phyloP scores from a whole-genome alignment of 192 early-diverging fungal species.

The Coemansia sp. region DNA sequence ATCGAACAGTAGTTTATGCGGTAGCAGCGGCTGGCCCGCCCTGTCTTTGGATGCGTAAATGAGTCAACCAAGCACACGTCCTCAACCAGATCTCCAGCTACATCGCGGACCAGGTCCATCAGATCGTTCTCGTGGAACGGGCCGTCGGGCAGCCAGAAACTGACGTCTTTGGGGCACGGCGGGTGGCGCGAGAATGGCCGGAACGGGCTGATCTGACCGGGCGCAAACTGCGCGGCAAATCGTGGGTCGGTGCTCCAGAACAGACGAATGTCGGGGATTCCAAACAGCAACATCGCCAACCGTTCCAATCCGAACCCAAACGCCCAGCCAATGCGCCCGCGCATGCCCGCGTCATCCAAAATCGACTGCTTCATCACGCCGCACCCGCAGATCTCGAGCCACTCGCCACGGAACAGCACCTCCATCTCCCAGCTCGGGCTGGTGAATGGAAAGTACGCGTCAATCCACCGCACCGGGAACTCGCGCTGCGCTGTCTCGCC shows the following conservation, averaged over 20 bases:
- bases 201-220: constrained; percentile 68
- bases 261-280: constrained; percentile 91
- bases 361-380: constrained; percentile 88
- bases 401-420: constrained; percentile 85
- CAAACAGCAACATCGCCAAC: constrained; percentile 93
- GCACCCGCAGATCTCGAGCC: constrained; percentile 92
- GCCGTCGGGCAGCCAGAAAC: constrained; percentile 71
- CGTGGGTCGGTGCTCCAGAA: constrained; percentile 91
- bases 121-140: constrained; percentile 91
- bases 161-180: constrained; percentile 90
- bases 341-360: constrained; percentile 61
- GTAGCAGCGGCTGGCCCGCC: constrained; percentile 79
- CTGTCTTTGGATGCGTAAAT: constrained; percentile 84
- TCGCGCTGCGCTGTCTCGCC: not conserved
- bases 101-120: constrained; percentile 84
- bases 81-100: constrained; percentile 91
- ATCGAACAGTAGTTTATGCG: constrained; percentile 94
- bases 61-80: constrained; percentile 85
- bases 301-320: constrained; percentile 97
- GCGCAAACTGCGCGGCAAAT: constrained; percentile 79
- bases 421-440: constrained; percentile 97
- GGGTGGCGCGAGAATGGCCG: constrained; percentile 86
- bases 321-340: constrained; percentile 90
- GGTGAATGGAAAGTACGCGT: constrained; percentile 94
- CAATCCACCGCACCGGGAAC: constrained; percentile 90